These are phyloP conservation scores for Phytopythium ostracodes DNA, from an alignment of 352 stramenopile species.

Conservation along the genomic window DNA sequence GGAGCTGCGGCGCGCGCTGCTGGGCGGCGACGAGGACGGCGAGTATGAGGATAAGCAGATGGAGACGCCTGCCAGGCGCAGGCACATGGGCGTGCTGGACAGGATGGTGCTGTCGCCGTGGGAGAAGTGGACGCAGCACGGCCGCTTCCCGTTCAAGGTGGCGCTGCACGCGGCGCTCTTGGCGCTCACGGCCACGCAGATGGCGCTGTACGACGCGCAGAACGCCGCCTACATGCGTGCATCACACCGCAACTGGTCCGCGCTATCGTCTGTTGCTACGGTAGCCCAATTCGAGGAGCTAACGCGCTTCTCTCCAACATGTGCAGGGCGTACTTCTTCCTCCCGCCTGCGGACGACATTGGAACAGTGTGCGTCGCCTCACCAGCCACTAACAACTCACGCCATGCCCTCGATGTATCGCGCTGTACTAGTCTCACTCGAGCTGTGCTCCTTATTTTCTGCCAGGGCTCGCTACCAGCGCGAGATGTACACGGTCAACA, in stretches of 20 bases:
- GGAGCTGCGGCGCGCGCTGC: conserved; percentile 21
- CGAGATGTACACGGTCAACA: conserved; percentile 72
- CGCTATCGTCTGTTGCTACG: background rate
- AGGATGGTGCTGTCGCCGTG: conserved; percentile 70
- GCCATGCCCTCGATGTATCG: background rate
- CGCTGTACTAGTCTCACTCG: background rate
- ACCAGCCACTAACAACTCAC: too few species aligned
- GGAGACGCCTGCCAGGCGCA: background rate
- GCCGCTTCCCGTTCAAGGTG: conserved; percentile 85
- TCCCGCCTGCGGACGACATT: conserved; percentile 51
- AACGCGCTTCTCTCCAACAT: background rate
- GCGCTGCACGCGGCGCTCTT: conserved; percentile 73
- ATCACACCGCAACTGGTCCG: conserved; percentile 77
- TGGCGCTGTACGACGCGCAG: conserved; percentile 73
- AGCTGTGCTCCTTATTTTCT: background rate
- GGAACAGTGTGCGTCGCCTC: conserved; percentile 38
- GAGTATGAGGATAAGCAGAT: background rate
- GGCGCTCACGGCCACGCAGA: conserved; percentile 62
- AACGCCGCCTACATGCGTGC: conserved; percentile 84
- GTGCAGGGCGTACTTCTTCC: conserved; percentile 79
- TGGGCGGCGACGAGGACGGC: conserved; percentile 10
- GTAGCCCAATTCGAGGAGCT: background rate
- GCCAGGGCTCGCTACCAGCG: conserved; percentile 53
- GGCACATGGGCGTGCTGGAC: conserved; percentile 43
- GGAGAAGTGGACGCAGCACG: conserved; percentile 69